A percentile compares a stretch with the other conserved stretches of the same genome.
These are phyloP conservation scores for Earliella scabrosa DNA, from an alignment of 1,284 basidiomycete genomes.

Conservation along the genomic window DNA sequence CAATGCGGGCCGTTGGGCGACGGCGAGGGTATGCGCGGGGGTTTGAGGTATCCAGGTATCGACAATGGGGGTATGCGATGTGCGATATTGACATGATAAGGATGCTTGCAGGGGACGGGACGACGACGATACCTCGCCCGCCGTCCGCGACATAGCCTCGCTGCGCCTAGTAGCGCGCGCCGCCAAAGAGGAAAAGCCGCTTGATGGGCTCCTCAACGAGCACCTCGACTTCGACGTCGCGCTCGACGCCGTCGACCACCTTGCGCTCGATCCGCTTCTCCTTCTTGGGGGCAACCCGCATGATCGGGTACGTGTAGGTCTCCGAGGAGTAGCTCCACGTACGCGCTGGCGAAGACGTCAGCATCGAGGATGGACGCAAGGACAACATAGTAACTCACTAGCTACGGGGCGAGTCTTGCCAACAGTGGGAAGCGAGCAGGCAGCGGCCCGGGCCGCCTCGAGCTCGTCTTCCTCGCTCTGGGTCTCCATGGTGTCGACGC, in stretches of 20 bases:
- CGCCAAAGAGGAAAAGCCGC: conserved; percentile 54
- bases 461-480: conserved; percentile 44
- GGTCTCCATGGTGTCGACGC: conserved; percentile 28
- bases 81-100: conserved; percentile 10
- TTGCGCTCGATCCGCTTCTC: conserved; percentile 52
- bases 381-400: conserved; percentile 22
- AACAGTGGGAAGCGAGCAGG: conserved; percentile 21
- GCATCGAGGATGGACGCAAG: conserved; percentile 16
- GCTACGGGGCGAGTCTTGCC: conserved; percentile 34
- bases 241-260: conserved; percentile 56
- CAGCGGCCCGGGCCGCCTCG: conserved; percentile 17
- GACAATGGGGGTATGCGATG: conserved; percentile 22
- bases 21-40: conserved; percentile 23
- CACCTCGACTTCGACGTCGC: conserved; percentile 53
- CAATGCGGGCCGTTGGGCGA: conserved; percentile 2
- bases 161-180: conserved; percentile 23
- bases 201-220: conserved; percentile 52
- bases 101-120: conserved; percentile 2
- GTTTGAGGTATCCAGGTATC: conserved; percentile 27
- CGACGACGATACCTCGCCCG: conserved; percentile 22
- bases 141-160: conserved; percentile 8
- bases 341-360: conserved; percentile 44
- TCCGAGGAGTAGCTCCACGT: conserved; percentile 73
- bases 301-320: conserved; percentile 64
- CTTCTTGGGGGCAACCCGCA: conserved; percentile 57